Percentiles rank a stretch among this genome's conserved stretches.
Evolutionary conservation across 352 stramenopile genomes (phyloP).

Genomic region (Blastocystis hominis): DNA sequence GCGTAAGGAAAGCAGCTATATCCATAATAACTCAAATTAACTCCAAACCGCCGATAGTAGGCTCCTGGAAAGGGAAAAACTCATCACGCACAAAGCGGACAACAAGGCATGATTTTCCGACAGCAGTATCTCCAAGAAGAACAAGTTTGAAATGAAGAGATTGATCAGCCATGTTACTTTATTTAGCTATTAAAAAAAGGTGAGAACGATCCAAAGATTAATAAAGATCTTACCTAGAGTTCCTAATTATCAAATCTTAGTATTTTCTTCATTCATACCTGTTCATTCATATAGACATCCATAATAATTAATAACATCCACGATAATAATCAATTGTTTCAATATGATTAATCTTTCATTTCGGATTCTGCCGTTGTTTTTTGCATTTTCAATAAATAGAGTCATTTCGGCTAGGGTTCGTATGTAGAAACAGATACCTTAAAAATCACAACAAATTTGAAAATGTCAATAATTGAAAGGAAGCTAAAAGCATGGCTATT

Average conservation of each 20-base stretch:
- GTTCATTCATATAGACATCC: neutral
- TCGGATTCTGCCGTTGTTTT: neutral
- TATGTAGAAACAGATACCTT: neutral
- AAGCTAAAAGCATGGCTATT: neutral
- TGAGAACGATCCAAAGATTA: neutral
- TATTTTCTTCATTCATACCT: neutral
- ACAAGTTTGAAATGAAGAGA: conserved; percentile 93
- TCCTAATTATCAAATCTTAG: neutral
- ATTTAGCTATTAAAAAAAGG: neutral
- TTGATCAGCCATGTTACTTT: conserved; percentile 51
- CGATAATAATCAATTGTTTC: neutral
- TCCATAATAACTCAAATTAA: neutral
- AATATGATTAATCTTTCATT: neutral
- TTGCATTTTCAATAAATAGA: neutral
- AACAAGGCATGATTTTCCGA: conserved; percentile 98
- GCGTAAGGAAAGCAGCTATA: conserved; percentile 87
- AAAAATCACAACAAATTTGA: neutral
- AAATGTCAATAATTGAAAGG: neutral
- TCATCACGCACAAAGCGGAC: conserved; percentile 96
- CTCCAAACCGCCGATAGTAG: conserved; percentile 75
- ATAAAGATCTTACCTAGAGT: neutral
- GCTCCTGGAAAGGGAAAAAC: conserved; percentile 98
- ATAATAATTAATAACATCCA: neutral
- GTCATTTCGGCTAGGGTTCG: neutral
- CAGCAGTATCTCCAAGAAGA: conserved; percentile 93